phyloP scores from a whole-genome alignment of 2,329 filamentous ascomycete species.

The Colletotrichum sp. region DNA sequence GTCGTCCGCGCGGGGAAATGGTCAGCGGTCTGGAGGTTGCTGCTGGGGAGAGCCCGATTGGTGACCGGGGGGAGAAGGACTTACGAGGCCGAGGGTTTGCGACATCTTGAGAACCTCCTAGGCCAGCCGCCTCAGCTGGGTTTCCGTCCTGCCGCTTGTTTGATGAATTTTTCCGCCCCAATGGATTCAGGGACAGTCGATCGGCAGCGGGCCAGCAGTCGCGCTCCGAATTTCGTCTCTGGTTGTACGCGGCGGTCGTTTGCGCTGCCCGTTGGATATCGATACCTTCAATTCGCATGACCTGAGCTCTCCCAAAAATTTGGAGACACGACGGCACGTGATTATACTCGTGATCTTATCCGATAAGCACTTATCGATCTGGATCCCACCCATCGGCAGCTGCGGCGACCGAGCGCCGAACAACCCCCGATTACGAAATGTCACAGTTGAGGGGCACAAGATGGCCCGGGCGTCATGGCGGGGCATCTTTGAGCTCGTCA shows the following conservation, averaged over 20 bases:
- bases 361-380: background rate
- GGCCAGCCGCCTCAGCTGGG: slow-evolving; percentile 11
- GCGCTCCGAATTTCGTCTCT: background rate
- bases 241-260: slow-evolving; percentile 6
- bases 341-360: background rate
- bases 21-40: background rate
- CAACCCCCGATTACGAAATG: background rate
- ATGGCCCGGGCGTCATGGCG: background rate
- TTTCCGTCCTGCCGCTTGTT: background rate
- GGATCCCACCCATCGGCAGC: background rate
- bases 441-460: background rate
- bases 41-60: background rate
- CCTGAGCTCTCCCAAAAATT: slow-evolving; percentile 11
- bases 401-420: slow-evolving; percentile 3
- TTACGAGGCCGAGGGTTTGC: slow-evolving; percentile 78
- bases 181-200: background rate
- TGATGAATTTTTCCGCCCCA: background rate
- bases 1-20: background rate
- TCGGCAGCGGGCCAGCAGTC: slow-evolving; percentile 24
- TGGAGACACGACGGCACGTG: slow-evolving; percentile 5
- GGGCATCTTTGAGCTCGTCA: background rate
- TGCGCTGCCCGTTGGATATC: background rate
- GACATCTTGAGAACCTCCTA: slow-evolving; percentile 63
- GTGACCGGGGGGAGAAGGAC: slow-evolving; percentile 18
- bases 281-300: background rate